A percentile compares a stretch with the other conserved stretches of the same genome.
Evolutionary conservation across 2,329 filamentous ascomycete species (phyloP).

Genomic region (Fonsecaea nubica): DNA sequence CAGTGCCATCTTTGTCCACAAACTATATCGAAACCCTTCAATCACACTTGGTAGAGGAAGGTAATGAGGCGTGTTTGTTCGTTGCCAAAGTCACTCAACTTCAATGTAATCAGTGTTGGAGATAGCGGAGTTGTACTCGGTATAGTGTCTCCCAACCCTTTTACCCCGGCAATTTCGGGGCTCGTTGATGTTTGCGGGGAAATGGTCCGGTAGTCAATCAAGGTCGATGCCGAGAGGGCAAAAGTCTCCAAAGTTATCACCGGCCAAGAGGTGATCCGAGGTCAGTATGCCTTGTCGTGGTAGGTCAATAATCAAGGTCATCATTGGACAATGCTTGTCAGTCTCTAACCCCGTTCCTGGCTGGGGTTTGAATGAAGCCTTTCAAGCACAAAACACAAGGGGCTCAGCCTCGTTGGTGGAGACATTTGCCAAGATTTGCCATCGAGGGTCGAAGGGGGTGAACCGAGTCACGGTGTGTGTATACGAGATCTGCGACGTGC

Average conservation of each 20-base stretch:
- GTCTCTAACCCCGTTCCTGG: neutral
- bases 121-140: neutral
- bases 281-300: neutral
- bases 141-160: neutral
- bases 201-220: neutral
- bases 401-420: slow-evolving; percentile 5
- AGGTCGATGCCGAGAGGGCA: neutral
- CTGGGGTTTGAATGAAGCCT: neutral
- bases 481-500: too few species aligned
- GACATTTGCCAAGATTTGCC: neutral
- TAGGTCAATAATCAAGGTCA: neutral
- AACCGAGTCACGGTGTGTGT: too few species aligned
- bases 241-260: slow-evolving; percentile 13
- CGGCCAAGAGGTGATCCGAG: slow-evolving; percentile 1
- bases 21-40: neutral
- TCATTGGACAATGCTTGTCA: neutral
- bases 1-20: neutral
- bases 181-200: slow-evolving; percentile 14
- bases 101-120: neutral
- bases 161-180: neutral
- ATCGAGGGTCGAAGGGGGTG: too few species aligned
- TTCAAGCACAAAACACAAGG: neutral
- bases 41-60: neutral
- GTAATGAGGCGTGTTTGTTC: neutral
- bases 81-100: neutral